Evolutionary conservation across 352 stramenopile species (phyloP).

Genomic region (Globisporangium acanthophoron): DNA sequence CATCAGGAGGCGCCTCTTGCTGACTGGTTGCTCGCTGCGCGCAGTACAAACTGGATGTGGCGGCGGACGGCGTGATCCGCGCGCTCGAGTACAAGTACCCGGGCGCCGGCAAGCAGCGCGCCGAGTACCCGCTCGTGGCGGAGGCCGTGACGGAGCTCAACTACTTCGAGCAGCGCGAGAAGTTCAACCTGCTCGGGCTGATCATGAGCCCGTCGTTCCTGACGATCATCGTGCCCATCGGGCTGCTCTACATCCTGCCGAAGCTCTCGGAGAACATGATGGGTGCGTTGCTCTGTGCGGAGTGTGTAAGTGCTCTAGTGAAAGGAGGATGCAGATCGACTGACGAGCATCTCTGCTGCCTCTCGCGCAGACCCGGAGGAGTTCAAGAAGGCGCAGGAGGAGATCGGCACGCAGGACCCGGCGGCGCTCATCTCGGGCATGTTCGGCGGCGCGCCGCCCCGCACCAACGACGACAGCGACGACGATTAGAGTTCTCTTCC

Average conservation of each 20-base stretch:
- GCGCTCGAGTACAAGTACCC: conserved; percentile 77
- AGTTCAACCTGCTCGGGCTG: conserved; percentile 68
- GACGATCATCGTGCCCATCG: conserved; percentile 70
- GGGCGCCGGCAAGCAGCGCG: conserved; percentile 52
- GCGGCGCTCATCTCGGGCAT: conserved; percentile 63
- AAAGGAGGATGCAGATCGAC: neutral
- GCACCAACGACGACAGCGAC: conserved; percentile 61
- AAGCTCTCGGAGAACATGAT: conserved; percentile 79
- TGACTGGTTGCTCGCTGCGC: neutral
- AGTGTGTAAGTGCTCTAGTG: neutral
- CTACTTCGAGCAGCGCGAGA: conserved; percentile 83
- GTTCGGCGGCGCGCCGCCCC: conserved; percentile 44
- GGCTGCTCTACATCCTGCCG: conserved; percentile 70
- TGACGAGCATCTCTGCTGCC: neutral
- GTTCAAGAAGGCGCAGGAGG: conserved; percentile 84
- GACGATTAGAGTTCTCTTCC: conserved; percentile 42
- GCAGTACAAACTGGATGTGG: conserved; percentile 9
- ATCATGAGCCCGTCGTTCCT: conserved; percentile 84
- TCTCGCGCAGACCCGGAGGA: conserved; percentile 63
- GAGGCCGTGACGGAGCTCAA: conserved; percentile 65
- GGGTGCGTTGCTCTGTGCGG: conserved; percentile 25
- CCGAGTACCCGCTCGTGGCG: conserved; percentile 54
- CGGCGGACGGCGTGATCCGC: conserved; percentile 11
- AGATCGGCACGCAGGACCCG: conserved; percentile 71
- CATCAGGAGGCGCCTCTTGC: neutral